Base-by-base conservation (phyloP, 2,329 filamentous ascomycete genomes). In the Sporothrix humicola region DNA sequence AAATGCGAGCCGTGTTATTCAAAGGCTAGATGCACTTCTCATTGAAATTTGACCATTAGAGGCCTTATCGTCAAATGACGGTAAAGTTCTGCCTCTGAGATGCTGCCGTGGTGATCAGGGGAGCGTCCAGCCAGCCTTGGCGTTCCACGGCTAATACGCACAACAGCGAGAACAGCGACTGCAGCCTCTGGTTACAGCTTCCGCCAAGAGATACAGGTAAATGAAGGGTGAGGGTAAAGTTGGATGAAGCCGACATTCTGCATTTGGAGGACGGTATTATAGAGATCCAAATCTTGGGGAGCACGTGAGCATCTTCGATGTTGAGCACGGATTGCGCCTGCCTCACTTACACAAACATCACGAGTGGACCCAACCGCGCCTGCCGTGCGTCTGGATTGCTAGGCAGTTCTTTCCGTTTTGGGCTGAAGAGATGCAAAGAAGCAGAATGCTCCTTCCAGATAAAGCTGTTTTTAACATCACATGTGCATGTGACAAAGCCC, bases 201-300 rank as follows among this genome's bases (percentile, higher is more conserved):
- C 10, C 26, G 61, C 61, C 61, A 66, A 70, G 48, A 37, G 1
- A 20, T 4, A 7, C 31, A 69, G 1, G 65, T 37, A 69, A 52
- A 56, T 61, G 37, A 70, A 73, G 72, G 56, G n/a, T 70, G 37
- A 71, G 58, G 46, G 17, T 70, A 71, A 71, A 52, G 20, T 9
- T 20, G 17, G 20, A 15, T 66, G 63, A 50, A 26, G 42, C 44
- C 50, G 42, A 10, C 48, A 13, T 48, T 15, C 15, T 20, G 7
- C 6, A 54, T 23, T 1, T 63, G 0, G 5, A 20, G 31, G 31
- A 2, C 31, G 8, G 2, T 15, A 58, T 13, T 3, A 26, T 26
- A 26, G 23, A 26, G 23, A 26, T 26, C 23, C 23, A 26, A 26
- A 26, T 26, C 1, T 26, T 26, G 23, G 23, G 20, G 9, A n/a